phyloP scores from a whole-genome alignment of 1,284 basidiomycete genomes.

The Cystobasidium sp. region DNA sequence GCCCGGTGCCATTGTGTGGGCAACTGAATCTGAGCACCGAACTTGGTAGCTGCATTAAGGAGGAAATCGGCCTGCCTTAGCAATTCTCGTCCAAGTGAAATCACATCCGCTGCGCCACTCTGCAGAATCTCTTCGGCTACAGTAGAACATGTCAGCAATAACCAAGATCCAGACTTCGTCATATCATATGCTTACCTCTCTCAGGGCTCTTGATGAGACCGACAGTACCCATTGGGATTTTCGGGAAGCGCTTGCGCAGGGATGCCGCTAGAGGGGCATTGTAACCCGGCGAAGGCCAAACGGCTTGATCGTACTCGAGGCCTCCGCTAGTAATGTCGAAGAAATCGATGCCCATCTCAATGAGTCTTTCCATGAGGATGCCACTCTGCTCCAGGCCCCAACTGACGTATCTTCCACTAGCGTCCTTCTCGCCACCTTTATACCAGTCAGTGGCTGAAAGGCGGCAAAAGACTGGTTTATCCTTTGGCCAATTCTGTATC shows the following conservation, averaged over 20 bases:
- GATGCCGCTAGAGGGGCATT: slow-evolving; percentile 73
- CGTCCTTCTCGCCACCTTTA: slow-evolving; percentile 67
- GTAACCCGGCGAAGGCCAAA: slow-evolving; percentile 67
- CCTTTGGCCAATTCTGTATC: slow-evolving; percentile 64
- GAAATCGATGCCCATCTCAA: slow-evolving; percentile 69
- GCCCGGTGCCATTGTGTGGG: slow-evolving; percentile 28
- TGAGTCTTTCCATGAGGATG: slow-evolving; percentile 64
- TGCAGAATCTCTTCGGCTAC: slow-evolving; percentile 69
- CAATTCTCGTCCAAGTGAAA: slow-evolving; percentile 72
- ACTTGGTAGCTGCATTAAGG: slow-evolving; percentile 59
- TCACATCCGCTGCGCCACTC: slow-evolving; percentile 69
- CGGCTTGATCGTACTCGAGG: slow-evolving; percentile 67
- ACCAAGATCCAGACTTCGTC: no score
- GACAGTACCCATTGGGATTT: slow-evolving; percentile 65
- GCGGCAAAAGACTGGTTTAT: slow-evolving; percentile 74
- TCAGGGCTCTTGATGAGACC: slow-evolving; percentile 71
- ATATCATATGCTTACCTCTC: slow-evolving; percentile 54
- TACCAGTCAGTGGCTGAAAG: slow-evolving; percentile 78
- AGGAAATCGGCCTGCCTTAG: slow-evolving; percentile 65
- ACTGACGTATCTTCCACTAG: slow-evolving; percentile 65
- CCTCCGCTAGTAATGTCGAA: slow-evolving; percentile 75
- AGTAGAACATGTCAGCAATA: neutral
- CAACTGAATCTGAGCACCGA: slow-evolving; percentile 10
- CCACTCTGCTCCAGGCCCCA: slow-evolving; percentile 80
- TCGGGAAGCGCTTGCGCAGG: slow-evolving; percentile 67